phyloP scores from a whole-genome alignment of 1,284 basidiomycete species.

The Naganishia cerealis region DNA sequence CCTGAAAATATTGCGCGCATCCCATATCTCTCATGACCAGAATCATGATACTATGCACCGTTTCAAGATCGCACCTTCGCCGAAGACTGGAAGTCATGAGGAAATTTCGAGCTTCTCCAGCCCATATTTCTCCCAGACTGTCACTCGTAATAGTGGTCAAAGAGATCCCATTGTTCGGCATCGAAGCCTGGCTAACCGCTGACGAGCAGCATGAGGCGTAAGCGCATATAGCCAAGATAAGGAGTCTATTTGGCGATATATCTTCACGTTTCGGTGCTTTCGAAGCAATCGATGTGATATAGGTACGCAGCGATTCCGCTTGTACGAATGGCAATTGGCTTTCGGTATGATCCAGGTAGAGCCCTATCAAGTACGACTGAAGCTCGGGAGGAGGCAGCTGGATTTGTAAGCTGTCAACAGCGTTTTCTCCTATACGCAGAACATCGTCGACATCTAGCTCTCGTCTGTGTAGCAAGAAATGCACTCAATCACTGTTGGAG shows the following conservation, averaged over 20 bases:
- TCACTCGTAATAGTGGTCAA: constrained; percentile 22
- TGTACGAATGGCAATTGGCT: constrained; percentile 27
- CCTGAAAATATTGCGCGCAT: constrained; percentile 31
- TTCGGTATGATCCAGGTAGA: constrained; percentile 22
- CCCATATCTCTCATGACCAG: constrained; percentile 30
- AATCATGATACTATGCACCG: constrained; percentile 28
- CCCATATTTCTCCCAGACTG: constrained; percentile 31
- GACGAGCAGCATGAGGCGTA: constrained; percentile 31
- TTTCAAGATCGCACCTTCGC: constrained; percentile 27
- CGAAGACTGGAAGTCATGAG: constrained; percentile 27
- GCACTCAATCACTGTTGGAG: not conserved
- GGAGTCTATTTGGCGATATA: constrained; percentile 11
- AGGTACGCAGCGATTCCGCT: constrained; percentile 9
- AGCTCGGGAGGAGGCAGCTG: constrained; percentile 32
- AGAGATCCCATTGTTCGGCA: constrained; percentile 15
- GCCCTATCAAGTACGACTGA: constrained; percentile 25
- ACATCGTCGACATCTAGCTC: constrained; percentile 28
- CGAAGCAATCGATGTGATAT: constrained; percentile 2
- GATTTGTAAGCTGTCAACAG: constrained; percentile 23
- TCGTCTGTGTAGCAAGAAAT: not conserved
- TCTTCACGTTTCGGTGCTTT: constrained; percentile 20
- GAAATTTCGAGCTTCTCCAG: constrained; percentile 29
- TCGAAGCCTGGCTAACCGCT: constrained; percentile 2
- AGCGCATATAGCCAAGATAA: constrained; percentile 30
- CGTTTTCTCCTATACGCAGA: constrained; percentile 20